These are phyloP conservation scores for Boletus austroedulis DNA, from an alignment of 1,284 basidiomycete species.

Conservation along the genomic window DNA sequence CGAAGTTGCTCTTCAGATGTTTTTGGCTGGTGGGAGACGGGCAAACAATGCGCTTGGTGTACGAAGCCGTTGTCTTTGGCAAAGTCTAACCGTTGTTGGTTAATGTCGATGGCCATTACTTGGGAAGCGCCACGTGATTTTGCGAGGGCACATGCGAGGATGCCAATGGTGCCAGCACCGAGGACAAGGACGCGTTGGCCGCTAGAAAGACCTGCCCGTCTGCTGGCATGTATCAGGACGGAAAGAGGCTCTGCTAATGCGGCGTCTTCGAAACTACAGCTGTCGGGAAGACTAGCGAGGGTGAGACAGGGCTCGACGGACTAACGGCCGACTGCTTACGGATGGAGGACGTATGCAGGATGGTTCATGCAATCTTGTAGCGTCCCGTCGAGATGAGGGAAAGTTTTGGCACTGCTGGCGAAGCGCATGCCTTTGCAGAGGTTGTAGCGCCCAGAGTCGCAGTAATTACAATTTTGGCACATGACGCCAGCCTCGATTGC, in stretches of 20 bases:
- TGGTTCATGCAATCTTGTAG: conserved; percentile 88
- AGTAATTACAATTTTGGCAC: conserved; percentile 73
- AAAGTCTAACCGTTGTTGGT: conserved; percentile 75
- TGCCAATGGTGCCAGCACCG: conserved; percentile 89
- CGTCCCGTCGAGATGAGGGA: conserved; percentile 91
- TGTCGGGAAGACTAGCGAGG: conserved; percentile 66
- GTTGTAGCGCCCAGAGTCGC: conserved; percentile 84
- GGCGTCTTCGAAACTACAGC: conserved; percentile 73
- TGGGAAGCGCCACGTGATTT: conserved; percentile 66
- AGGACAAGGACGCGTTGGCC: conserved; percentile 81
- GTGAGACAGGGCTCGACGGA: conserved; percentile 11
- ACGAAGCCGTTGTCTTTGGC: conserved; percentile 75
- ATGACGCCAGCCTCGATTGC: conserved; percentile 92
- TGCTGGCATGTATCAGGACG: conserved; percentile 82
- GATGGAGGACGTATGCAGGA: conserved; percentile 80
- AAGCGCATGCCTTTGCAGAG: conserved; percentile 89
- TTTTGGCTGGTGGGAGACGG: conserved; percentile 46
- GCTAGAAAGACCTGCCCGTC: conserved; percentile 58
- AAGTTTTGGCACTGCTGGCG: conserved; percentile 85
- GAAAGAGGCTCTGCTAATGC: conserved; percentile 90
- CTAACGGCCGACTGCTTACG: conserved; percentile 52
- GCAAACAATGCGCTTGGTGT: conserved; percentile 67
- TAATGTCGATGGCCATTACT: conserved; percentile 84
- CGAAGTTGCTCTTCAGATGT: conserved; percentile 64
- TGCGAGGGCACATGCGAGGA: conserved; percentile 81